phyloP scores from a whole-genome alignment of 306 rosid species.

The Sicyos baderoa region DNA sequence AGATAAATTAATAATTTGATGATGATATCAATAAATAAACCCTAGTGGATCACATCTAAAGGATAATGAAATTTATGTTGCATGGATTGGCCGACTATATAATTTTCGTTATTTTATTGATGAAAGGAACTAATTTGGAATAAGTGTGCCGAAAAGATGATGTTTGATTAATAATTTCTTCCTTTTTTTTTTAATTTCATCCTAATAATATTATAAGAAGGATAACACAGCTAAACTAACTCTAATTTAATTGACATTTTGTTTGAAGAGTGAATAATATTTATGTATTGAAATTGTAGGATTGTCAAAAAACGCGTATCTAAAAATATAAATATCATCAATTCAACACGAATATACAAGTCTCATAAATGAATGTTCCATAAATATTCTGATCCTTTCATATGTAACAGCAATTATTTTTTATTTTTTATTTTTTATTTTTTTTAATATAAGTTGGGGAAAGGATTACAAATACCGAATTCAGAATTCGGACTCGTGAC shows the following conservation, averaged over 20 bases:
- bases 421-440: too few relatives aligned
- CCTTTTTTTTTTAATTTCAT: too few relatives aligned
- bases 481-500: too few relatives aligned
- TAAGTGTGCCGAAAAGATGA: not conserved
- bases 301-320: too few relatives aligned
- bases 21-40: not conserved
- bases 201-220: not conserved
- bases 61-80: not conserved
- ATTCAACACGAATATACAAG: not conserved
- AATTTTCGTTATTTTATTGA: not conserved
- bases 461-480: too few relatives aligned
- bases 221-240: not conserved
- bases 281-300: too few relatives aligned
- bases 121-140: conserved; percentile 6
- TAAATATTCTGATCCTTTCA: too few relatives aligned
- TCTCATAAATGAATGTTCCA: not conserved
- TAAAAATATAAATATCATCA: not conserved
- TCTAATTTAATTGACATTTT: not conserved
- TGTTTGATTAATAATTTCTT: not conserved
- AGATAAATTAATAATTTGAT: not conserved
- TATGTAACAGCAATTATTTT: too few relatives aligned
- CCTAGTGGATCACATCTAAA: not conserved
- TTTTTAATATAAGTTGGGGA: too few relatives aligned
- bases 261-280: not conserved
- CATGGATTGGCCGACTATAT: not conserved